phyloP scores from a whole-genome alignment of 164 flowering plant species.

The Protea cynaroides region DNA sequence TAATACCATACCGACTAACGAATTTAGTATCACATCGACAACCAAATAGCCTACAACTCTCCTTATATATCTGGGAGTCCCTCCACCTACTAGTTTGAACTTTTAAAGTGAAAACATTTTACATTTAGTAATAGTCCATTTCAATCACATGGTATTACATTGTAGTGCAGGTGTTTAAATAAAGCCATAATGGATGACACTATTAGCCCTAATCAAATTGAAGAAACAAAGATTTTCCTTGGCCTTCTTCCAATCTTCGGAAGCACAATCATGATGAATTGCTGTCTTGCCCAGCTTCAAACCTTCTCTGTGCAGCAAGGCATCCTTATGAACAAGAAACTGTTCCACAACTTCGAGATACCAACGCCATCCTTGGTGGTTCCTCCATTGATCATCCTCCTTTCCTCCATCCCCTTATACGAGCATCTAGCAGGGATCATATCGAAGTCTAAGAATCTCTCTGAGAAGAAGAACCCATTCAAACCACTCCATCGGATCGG shows the following conservation, averaged over 20 bases:
- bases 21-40: too few relatives aligned
- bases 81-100: too few relatives aligned
- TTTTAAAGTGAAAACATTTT: too few relatives aligned
- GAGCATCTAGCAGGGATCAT: slow-evolving; percentile 14
- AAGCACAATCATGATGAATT: slow-evolving; percentile 27
- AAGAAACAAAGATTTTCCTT: slow-evolving; percentile 23
- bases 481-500: slow-evolving; percentile 25
- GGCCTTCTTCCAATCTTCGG: slow-evolving; percentile 23
- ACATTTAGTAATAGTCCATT: too few relatives aligned
- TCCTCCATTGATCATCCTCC: slow-evolving; percentile 17
- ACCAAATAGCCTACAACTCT: too few relatives aligned
- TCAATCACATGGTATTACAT: too few relatives aligned
- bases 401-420: slow-evolving; percentile 20
- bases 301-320: slow-evolving; percentile 32
- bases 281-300: slow-evolving; percentile 30
- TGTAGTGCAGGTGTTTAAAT: slow-evolving; percentile 5
- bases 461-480: slow-evolving; percentile 12
- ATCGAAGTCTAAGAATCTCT: slow-evolving; percentile 7
- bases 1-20: too few relatives aligned
- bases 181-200: not conserved
- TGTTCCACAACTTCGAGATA: slow-evolving; percentile 14
- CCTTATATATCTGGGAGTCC: too few relatives aligned
- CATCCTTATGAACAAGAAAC: slow-evolving; percentile 18
- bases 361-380: slow-evolving; percentile 26
- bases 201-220: slow-evolving; percentile 19